Evolutionary conservation across 257 asterid genomes (phyloP), one percentile per base, ranked within the genome.

Genomic region (Ocimum tenuiflorum): DNA sequence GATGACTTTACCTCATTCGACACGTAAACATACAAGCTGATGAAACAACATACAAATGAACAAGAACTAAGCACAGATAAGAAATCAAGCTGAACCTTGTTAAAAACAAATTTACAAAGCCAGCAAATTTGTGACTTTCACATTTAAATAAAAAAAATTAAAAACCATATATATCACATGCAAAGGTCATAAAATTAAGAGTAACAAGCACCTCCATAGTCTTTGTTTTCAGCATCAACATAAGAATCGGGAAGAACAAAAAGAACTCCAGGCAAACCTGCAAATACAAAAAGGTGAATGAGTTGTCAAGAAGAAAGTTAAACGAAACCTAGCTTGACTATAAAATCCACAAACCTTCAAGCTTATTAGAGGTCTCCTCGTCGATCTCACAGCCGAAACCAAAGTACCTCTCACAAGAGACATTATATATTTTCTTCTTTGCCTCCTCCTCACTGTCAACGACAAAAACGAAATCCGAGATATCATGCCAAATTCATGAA

Each of bases 171-270:
- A 23, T 12, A 12, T 27, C 7, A 49, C 9, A 38, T 39, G 58
- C 60, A 53, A 29, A 54, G 1, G 1, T 14, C 20, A 14, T 1
- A 55, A 6, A 7, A 55, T 7, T 55, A 8, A 31, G 43, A 29
- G 61, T 55, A 31, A 56, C 3, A 56, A 1, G 9, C 79, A 92
- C 97, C 99, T 80, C 99, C 97, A 62, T 92, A 92, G 57, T 92
- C 97, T 76, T 92, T 92, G 87, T 92, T 86, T 78, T 90, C 99
- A 2, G 97, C 82, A 72, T 92, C 99, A 51, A 92, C 99, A 74
- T 90, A 92, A n/a, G 99, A 92, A 77, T 92, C 99, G 0, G 97
- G 97, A 42, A 92, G 89, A 69, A 92, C 97, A 77, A 92, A 92
- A 33, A 92, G 87, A 72, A 92, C 97, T 33, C 99, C 99, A 18